A percentile compares a stretch with the other conserved stretches of the same genome.
Conservation (phyloP, 169 alveolate species). For the Toxoplasma gondii region DNA sequence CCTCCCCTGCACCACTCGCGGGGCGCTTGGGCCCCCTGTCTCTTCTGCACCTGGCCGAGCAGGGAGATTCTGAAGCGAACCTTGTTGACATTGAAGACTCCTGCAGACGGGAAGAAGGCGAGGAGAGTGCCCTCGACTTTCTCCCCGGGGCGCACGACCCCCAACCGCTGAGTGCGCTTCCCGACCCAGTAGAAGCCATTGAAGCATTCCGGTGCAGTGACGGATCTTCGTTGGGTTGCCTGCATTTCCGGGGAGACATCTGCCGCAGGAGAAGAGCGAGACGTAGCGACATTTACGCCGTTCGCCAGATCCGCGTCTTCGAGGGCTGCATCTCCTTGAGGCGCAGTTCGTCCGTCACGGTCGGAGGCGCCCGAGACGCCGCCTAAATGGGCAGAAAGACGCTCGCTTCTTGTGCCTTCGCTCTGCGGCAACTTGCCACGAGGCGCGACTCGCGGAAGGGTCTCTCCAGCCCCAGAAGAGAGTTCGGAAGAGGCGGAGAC, state of each 20-base stretch:
- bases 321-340: too few relatives aligned
- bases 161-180: background rate
- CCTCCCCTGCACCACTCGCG: background rate
- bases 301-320: too few relatives aligned
- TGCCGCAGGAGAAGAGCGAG: too few relatives aligned
- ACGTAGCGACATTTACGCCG: too few relatives aligned
- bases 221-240: background rate
- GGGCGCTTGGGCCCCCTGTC: background rate
- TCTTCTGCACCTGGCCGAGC: background rate
- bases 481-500: background rate
- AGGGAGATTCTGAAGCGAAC: background rate
- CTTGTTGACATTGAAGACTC: conserved; percentile 17
- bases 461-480: background rate
- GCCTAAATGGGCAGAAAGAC: too few relatives aligned
- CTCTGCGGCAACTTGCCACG: background rate
- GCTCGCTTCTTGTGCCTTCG: too few relatives aligned
- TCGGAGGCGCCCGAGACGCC: too few relatives aligned
- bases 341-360: too few relatives aligned
- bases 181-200: conserved; percentile 29
- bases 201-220: background rate
- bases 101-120: background rate
- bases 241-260: background rate
- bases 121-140: background rate
- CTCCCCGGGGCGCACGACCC: background rate
- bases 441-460: background rate